These are phyloP conservation scores for Taphrina confusa DNA, from an alignment of 1,139 yeast species.

Conservation along the genomic window DNA sequence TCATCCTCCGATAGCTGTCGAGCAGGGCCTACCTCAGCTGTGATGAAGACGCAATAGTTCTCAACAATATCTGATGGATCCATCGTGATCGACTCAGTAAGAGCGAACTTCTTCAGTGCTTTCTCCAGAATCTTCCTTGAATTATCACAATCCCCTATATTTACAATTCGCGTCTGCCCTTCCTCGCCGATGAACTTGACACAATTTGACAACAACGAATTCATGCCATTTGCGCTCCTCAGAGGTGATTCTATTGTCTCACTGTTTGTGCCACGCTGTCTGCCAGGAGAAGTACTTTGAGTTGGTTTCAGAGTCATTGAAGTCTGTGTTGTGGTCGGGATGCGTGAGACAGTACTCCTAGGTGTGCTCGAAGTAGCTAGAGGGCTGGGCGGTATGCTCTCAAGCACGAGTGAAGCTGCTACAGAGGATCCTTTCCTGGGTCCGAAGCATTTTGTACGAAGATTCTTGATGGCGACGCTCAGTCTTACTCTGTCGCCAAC, in stretches of 20 bases:
- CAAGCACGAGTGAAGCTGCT: slow-evolving; percentile 34
- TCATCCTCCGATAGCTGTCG: slow-evolving; percentile 73
- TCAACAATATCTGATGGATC: slow-evolving; percentile 17
- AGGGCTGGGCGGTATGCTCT: slow-evolving; percentile 2
- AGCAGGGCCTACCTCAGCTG: slow-evolving; percentile 50
- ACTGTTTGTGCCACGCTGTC: not conserved
- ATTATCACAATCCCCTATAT: slow-evolving; percentile 76
- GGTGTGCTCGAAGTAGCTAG: not conserved
- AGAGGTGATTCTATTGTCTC: slow-evolving; percentile 24
- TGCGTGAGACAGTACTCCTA: not conserved
- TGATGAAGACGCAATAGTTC: slow-evolving; percentile 23
- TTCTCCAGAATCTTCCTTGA: slow-evolving; percentile 76
- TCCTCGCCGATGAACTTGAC: slow-evolving; percentile 61
- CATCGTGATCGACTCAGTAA: slow-evolving; percentile 43
- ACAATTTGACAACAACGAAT: slow-evolving; percentile 46
- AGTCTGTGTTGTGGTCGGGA: not conserved
- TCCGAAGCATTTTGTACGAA: slow-evolving; percentile 41
- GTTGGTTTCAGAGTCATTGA: not conserved
- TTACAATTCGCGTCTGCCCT: slow-evolving; percentile 72
- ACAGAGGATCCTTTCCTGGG: not conserved
- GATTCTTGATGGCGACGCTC: slow-evolving; percentile 53
- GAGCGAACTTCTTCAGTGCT: slow-evolving; percentile 56
- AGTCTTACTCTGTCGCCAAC: slow-evolving; percentile 80
- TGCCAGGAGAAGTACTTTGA: not conserved
- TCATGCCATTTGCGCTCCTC: slow-evolving; percentile 21